Base-by-base conservation (phyloP, 2,329 filamentous ascomycete species). In the Teratosphaeriaceae sp. region DNA sequence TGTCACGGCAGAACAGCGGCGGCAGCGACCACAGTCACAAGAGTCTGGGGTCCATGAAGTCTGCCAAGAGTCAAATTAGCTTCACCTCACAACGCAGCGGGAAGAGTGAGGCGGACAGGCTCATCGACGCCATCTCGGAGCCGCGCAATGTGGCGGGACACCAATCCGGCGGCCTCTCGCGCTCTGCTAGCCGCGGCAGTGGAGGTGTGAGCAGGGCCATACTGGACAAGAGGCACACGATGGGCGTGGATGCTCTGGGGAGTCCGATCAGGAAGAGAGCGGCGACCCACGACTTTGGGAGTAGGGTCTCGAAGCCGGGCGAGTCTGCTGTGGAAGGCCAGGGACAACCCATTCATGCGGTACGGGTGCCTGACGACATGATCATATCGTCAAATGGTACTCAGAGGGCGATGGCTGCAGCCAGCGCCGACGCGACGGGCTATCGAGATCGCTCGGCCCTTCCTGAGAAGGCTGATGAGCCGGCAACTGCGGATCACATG, bases 121-220 rank as follows among this genome's bases (percentile, higher is more conserved):
- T 88, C 11, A 86, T 87, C 19, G 76, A 85, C 56, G 83, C 82
- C 2, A 84, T 88, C 2, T 76, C 82, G 53, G 79, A 76, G 9
- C 76, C 82, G 0, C 62, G 70, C 40, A 43, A 50, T 18, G 54
- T 62, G 15, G 55, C 59, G 19, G 56, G 58, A n/a, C 52, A 54
- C 54, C 50, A 52, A 13, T 43, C 51, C 15, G 48, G 44, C 22
- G 37, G 37, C 26, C 4, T 47, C 22, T 34, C 46, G n/a, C 46
- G 48, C 9, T 46, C 49, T 5, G 41, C 37, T 20, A 56, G 48
- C 35, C 55, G 53, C n/a, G 43, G 47, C 11, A 50, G 15, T 43
- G 36, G 11, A 27, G 3, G 12, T 6, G 20, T 40, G 5, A 29
- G 40, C 2, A 45, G 60, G 7, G 59, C 59, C 1, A 39, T 24